phyloP scores from a whole-genome alignment of 495 filamentous ascomycete species.

The Neurospora sp. region DNA sequence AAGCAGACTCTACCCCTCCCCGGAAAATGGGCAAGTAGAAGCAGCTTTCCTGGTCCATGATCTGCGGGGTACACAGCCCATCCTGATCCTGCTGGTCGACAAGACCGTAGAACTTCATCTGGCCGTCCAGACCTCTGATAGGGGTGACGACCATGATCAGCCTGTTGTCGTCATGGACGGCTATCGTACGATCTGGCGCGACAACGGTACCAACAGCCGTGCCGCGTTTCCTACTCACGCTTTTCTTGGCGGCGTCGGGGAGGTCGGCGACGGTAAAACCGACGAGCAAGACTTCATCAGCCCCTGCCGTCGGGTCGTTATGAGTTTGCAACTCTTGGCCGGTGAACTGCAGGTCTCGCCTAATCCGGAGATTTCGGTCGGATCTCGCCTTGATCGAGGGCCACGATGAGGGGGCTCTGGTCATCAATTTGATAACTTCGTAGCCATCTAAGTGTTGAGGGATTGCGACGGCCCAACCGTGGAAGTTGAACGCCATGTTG shows the following conservation, averaged over 20 bases:
- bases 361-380: neutral
- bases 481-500: neutral
- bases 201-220: neutral
- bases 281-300: neutral
- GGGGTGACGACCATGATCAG: neutral
- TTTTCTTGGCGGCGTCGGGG: neutral
- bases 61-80: neutral
- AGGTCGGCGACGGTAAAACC: neutral
- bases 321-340: neutral
- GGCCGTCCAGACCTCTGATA: neutral
- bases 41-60: neutral
- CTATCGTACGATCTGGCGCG: neutral
- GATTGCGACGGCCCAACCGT: neutral
- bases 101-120: neutral
- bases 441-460: neutral
- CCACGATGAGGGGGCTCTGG: neutral
- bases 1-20: neutral
- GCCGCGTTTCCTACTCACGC: neutral
- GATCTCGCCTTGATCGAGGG: neutral
- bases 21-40: neutral
- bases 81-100: neutral
- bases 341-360: neutral
- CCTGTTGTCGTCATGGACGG: neutral
- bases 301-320: neutral
- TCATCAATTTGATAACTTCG: neutral